A percentile compares a stretch with the other conserved stretches of the same genome.
These are phyloP conservation scores for Ustilago xerochloae DNA, from an alignment of 1,284 basidiomycete genomes.

Conservation along the genomic window DNA sequence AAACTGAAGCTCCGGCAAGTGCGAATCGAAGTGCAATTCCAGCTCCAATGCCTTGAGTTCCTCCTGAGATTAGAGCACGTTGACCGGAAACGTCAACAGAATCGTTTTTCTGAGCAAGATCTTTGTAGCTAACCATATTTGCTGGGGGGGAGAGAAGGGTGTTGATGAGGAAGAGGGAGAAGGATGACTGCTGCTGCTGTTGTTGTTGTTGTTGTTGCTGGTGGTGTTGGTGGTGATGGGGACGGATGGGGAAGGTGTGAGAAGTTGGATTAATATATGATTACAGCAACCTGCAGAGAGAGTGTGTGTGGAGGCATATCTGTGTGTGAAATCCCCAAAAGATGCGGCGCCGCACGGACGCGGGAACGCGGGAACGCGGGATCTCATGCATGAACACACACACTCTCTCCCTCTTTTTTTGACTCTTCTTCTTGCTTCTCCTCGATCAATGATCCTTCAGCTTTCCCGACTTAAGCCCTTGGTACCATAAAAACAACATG, in stretches of 20 bases:
- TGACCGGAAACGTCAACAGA: constrained; percentile 26
- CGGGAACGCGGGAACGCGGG: not conserved
- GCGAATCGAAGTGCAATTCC: constrained; percentile 61
- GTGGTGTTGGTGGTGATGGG: not conserved
- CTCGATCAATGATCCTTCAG: too few relatives aligned
- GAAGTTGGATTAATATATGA: too few relatives aligned
- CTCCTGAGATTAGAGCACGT: constrained; percentile 52
- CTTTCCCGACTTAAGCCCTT: too few relatives aligned
- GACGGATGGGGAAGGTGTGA: not conserved
- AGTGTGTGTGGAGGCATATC: not conserved
- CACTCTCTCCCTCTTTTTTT: too few relatives aligned
- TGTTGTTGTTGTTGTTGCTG: too few relatives aligned
- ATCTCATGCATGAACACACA: too few relatives aligned
- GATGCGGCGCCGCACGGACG: not conserved
- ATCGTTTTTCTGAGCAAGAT: constrained; percentile 38
- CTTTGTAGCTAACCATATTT: constrained; percentile 24
- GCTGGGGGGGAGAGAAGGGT: not conserved
- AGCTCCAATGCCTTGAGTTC: constrained; percentile 62
- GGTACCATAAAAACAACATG: too few relatives aligned
- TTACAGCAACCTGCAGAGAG: not conserved
- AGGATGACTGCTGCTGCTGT: too few relatives aligned
- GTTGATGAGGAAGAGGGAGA: too few relatives aligned
- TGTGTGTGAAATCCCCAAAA: not conserved
- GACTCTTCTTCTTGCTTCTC: not conserved
- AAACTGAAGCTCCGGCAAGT: constrained; percentile 66